Conservation (phyloP, 2,329 filamentous ascomycete genomes). For the Trichoderma lentiforme region DNA sequence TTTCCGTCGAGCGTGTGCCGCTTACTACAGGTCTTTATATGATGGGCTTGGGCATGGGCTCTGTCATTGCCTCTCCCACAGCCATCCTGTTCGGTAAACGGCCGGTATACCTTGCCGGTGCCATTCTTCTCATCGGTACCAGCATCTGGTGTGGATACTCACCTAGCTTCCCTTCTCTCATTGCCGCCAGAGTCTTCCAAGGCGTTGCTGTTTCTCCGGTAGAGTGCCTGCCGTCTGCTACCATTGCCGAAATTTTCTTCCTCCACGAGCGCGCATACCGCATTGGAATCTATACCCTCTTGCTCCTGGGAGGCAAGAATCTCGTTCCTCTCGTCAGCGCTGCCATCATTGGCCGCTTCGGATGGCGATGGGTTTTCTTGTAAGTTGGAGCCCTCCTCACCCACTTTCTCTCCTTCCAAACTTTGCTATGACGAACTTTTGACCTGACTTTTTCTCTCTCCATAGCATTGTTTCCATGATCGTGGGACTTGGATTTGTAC, state of each 20-base stretch:
- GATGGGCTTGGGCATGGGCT: slow-evolving; percentile 85
- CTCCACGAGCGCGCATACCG: slow-evolving; percentile 90
- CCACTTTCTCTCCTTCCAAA: neutral
- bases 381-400: slow-evolving; percentile 36
- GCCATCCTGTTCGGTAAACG: slow-evolving; percentile 89
- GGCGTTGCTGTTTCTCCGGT: slow-evolving; percentile 86
- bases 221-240: slow-evolving; percentile 88
- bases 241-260: slow-evolving; percentile 95
- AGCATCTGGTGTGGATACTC: slow-evolving; percentile 85
- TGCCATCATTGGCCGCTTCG: slow-evolving; percentile 70
- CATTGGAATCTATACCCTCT: slow-evolving; percentile 86
- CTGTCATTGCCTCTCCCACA: slow-evolving; percentile 80
- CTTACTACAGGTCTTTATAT: slow-evolving; percentile 91
- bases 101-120: slow-evolving; percentile 78
- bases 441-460: neutral
- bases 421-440: neutral
- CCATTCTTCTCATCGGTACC: slow-evolving; percentile 72
- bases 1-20: slow-evolving; percentile 70
- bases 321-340: slow-evolving; percentile 83
- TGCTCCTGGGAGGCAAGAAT: slow-evolving; percentile 89
- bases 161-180: slow-evolving; percentile 72
- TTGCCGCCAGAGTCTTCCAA: slow-evolving; percentile 80
- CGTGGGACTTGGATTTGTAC: slow-evolving; percentile 63
- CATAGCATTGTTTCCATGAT: slow-evolving; percentile 76
- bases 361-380: slow-evolving; percentile 93